Evolutionary conservation across 2,329 filamentous ascomycete genomes (phyloP).

Genomic region (Chaetomium sp.): DNA sequence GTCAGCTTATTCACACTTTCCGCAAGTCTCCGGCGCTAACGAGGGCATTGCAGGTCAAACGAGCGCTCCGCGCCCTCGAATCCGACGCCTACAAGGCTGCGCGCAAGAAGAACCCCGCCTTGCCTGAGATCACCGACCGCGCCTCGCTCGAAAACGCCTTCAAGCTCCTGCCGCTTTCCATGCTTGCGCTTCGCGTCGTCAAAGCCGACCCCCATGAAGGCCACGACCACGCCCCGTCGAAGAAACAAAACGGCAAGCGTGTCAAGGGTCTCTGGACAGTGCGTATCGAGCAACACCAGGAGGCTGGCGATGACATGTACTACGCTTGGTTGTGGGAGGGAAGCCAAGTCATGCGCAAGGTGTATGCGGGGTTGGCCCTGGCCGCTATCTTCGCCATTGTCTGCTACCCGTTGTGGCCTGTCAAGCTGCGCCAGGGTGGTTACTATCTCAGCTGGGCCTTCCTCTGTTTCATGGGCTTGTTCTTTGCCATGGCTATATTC

Average conservation of each 20-base stretch:
- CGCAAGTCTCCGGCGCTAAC: constrained; percentile 12
- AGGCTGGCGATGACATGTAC: constrained; percentile 78
- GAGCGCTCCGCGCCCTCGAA: constrained; percentile 82
- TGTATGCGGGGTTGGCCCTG: constrained; percentile 80
- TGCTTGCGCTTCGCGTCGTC: constrained; percentile 82
- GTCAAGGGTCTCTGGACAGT: constrained; percentile 96
- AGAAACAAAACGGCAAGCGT: constrained; percentile 70
- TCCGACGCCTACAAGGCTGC: constrained; percentile 88
- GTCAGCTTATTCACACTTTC: constrained; percentile 28
- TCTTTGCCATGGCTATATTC: constrained; percentile 98
- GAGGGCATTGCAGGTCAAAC: constrained; percentile 64
- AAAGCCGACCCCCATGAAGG: constrained; percentile 75
- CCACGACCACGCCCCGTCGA: constrained; percentile 54
- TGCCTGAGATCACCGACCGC: constrained; percentile 83
- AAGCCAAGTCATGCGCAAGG: constrained; percentile 85
- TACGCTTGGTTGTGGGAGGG: constrained; percentile 97
- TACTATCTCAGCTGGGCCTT: constrained; percentile 97
- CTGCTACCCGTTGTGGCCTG: constrained; percentile 93
- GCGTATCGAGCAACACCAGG: constrained; percentile 91
- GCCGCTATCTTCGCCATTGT: constrained; percentile 80
- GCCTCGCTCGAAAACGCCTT: constrained; percentile 87
- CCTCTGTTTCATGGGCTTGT: constrained; percentile 80
- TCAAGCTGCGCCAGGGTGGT: constrained; percentile 83
- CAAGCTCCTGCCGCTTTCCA: constrained; percentile 88
- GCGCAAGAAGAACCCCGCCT: constrained; percentile 77